Evolutionary conservation across 495 filamentous ascomycete species (phyloP).

Genomic region (Aspergillus incahuasiensis): DNA sequence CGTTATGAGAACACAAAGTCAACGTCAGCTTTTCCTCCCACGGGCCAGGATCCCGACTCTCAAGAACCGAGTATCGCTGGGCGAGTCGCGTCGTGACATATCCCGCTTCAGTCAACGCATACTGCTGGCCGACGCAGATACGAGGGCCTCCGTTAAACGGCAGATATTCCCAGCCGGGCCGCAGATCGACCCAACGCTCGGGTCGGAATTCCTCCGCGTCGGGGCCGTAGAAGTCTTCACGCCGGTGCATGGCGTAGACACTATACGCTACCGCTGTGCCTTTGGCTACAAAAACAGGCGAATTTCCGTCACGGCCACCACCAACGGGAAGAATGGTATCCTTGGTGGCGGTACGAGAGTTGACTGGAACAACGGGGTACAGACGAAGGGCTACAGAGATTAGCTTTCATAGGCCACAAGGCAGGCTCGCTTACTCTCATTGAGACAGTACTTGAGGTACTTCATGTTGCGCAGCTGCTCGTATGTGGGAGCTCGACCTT

Average conservation of each 20-base stretch:
- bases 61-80: slow-evolving; percentile 52
- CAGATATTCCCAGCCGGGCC: slow-evolving; percentile 58
- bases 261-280: slow-evolving; percentile 48
- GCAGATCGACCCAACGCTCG: slow-evolving; percentile 57
- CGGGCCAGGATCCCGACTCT: slow-evolving; percentile 20
- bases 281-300: slow-evolving; percentile 60
- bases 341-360: slow-evolving; percentile 59
- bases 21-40: slow-evolving; percentile 16
- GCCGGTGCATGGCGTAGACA: slow-evolving; percentile 69
- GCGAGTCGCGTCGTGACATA: slow-evolving; percentile 63
- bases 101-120: slow-evolving; percentile 65
- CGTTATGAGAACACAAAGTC: slow-evolving; percentile 9
- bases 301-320: slow-evolving; percentile 61
- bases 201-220: slow-evolving; percentile 55
- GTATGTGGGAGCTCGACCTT: slow-evolving; percentile 31
- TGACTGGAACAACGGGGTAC: slow-evolving; percentile 69
- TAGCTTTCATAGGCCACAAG: not conserved
- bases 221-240: slow-evolving; percentile 37
- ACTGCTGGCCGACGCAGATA: slow-evolving; percentile 73
- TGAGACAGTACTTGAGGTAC: slow-evolving; percentile 66
- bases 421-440: slow-evolving; percentile 9
- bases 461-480: slow-evolving; percentile 70
- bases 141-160: slow-evolving; percentile 73
- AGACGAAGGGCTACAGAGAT: slow-evolving; percentile 46
- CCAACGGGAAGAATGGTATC: slow-evolving; percentile 72